Evolutionary conservation across 2,329 filamentous ascomycete species (phyloP), one percentile per base, ranked within the genome.

Genomic region (Penicillium sp.): DNA sequence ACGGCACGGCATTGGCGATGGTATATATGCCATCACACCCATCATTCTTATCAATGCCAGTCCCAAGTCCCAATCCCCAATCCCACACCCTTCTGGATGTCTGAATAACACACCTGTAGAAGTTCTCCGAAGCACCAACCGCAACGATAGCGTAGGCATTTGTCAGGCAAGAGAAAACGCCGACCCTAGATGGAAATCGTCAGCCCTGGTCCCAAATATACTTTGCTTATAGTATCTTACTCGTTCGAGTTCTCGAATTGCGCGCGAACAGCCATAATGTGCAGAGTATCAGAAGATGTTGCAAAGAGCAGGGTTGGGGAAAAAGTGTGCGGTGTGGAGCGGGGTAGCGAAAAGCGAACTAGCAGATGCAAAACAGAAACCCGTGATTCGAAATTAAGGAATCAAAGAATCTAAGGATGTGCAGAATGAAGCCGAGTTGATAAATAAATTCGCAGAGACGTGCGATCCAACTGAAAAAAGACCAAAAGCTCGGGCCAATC

Each of bases 91-190:
- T 34, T 41, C 34, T 38, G 39, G 4, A 21, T 39, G 51, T 49
- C 34, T 38, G 29, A 4, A 27, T 19, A 52, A 66, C 77, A 61
- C 75, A 88, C 86, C 86, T 92, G 87, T 97, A 97, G 79, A 99
- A 99, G 85, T 97, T 97, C 83, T 97, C 92, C 72, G 91, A 96
- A 69, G 91, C 92, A 72, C 94, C 94, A 65, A 96, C 86, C 64
- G 93, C 92, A 68, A 97, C 91, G 70, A 99, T 84, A 68, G 92
- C 92, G 78, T 96, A 99, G 59, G 91, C 93, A 80, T 99, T 99
- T 68, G 94, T 99, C 74, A 99, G 89, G 61, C 91, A 96, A 60
- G 92, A 81, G 78, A 99, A 99, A 73, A 97, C 94, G 75, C 94
- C 94, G 74, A 99, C 90, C 81, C 92, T 97, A 31, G n/a, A 46